Percentiles rank a stretch among this genome's conserved stretches.
Evolutionary conservation across 257 asterid genomes (phyloP).

Genomic region (Echium plantagineum): DNA sequence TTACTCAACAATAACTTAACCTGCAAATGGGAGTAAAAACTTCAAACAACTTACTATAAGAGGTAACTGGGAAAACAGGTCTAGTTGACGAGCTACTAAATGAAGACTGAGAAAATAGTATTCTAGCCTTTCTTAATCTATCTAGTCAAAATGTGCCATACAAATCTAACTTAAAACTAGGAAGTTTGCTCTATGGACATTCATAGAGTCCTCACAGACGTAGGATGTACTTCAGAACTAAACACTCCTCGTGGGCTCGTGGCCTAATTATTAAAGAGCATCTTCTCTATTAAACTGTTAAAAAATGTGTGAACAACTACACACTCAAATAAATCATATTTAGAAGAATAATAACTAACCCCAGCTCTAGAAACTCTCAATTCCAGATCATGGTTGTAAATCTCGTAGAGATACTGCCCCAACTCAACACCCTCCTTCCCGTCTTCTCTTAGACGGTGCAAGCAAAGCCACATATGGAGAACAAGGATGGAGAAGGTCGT

Average conservation of each 20-base stretch:
- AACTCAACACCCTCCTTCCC: slow-evolving; percentile 87
- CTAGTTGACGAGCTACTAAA: no score
- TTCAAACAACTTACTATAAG: background rate
- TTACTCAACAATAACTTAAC: slow-evolving; percentile 67
- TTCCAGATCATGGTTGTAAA: slow-evolving; percentile 84
- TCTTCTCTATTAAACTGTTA: background rate
- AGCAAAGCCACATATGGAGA: slow-evolving; percentile 90
- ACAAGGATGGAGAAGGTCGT: slow-evolving; percentile 81
- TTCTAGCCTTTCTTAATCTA: no score
- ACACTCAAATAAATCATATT: background rate
- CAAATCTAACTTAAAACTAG: no score
- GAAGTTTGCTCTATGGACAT: background rate
- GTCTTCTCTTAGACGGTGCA: slow-evolving; percentile 78
- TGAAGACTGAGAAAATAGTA: background rate
- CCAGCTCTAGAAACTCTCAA: slow-evolving; percentile 91
- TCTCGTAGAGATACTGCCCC: slow-evolving; percentile 85
- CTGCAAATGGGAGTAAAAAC: slow-evolving; percentile 28
- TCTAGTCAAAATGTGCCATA: no score
- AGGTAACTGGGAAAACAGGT: background rate
- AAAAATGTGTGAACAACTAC: background rate
- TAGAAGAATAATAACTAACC: slow-evolving; percentile 42
- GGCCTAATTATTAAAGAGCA: background rate
- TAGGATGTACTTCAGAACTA: no score
- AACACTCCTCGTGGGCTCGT: background rate
- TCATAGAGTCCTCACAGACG: no score